Percentiles rank a stretch among this genome's conserved stretches.
phyloP scores from a whole-genome alignment of 2,329 filamentous ascomycete species.

The Arachnopeziza araneosa region DNA sequence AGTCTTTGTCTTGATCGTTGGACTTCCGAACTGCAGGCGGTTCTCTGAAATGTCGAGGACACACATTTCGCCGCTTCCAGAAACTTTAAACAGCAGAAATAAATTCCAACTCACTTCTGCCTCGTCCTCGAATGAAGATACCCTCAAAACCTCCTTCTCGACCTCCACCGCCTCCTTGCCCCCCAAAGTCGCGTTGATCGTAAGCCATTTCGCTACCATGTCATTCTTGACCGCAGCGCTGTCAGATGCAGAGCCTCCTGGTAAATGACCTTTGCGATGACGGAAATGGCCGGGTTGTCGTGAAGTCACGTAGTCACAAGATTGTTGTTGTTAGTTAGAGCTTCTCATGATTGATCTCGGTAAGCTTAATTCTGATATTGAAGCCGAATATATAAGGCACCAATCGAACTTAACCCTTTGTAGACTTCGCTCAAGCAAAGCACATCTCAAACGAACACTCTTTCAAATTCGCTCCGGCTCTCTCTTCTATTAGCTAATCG shows the following conservation, averaged over 20 bases:
- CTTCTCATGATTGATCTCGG: background rate
- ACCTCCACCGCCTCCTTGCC: constrained; percentile 17
- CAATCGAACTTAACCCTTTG: background rate
- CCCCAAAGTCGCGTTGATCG: constrained; percentile 32
- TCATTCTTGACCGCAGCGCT: constrained; percentile 17
- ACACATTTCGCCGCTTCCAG: background rate
- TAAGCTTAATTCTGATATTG: background rate
- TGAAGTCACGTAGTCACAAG: constrained; percentile 14
- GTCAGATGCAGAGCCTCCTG: constrained; percentile 5
- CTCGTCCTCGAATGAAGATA: constrained; percentile 25
- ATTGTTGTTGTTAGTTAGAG: constrained; percentile 11
- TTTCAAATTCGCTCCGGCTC: no score
- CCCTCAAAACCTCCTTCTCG: constrained; percentile 18
- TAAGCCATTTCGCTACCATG: constrained; percentile 26
- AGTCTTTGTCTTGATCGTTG: background rate
- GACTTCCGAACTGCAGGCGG: no score
- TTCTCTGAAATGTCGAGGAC: no score
- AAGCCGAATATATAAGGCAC: background rate
- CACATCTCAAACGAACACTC: no score
- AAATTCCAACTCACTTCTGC: constrained; percentile 28
- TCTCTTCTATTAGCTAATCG: no score
- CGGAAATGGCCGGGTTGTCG: background rate
- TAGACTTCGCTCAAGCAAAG: no score
- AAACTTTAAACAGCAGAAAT: background rate
- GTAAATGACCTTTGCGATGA: background rate